Evolutionary conservation across 192 early-diverging fungal species (phyloP), one percentile per base, ranked within the genome.

Genomic region (Diversispora epigaea): DNA sequence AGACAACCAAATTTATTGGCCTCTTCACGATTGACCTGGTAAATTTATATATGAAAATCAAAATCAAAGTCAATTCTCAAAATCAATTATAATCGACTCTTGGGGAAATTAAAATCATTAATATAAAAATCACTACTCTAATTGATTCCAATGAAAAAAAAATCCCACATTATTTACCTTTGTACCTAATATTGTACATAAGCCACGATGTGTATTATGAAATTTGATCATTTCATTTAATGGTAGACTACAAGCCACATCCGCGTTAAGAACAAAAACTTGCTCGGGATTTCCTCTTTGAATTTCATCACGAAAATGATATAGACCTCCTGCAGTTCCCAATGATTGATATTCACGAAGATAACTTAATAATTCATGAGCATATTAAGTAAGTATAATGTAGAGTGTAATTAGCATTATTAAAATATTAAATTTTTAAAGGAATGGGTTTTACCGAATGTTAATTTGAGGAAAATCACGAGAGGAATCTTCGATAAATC

Each of bases 241-340:
- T 32, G 97, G 96, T 88, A 96, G 97, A 25, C 91, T 92, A 71
- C 92, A 95, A 57, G 94, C 95, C 76, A 99, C 94, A 81, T 99
- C 97, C 39, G 94, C 95, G 82, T 99, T 95, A 77, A 99, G 84
- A 76, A 99, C 96, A 82, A 98, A 98, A 75, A 99, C 89, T 77
- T 93, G 90, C 64, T 95, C 90, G 15, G 96, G 94, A 75, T 90
- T 86, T 50, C 95, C 95, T 50, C 93, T 89, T 76, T 95, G 75
- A 77, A 99, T 97, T 83, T 97, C 93, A 81, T 99, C 96, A 77
- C 97, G 93, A 90, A 99, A 99, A 81, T 99, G 97, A 86, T 95
- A 96, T 75, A 99, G 83, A 32, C 96, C 96, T 71, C 97, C 97
- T 52, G 93, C 97, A 15, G 97, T 99, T 17, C 97, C 97, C 52